These are phyloP conservation scores for Annona cherimola DNA, from an alignment of 164 flowering plant species.

Conservation along the genomic window DNA sequence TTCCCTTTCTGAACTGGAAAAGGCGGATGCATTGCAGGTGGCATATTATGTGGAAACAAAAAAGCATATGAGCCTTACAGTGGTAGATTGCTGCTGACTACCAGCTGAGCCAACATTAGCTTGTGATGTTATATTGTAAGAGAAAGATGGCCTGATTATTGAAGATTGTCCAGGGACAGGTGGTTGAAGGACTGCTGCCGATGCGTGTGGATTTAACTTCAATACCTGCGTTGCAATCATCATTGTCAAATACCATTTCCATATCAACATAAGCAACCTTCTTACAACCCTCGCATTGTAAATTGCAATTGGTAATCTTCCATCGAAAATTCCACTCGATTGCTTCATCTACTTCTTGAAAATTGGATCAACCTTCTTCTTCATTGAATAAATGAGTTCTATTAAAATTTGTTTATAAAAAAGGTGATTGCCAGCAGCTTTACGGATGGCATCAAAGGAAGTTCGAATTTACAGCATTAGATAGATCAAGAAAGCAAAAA, in stretches of 20 bases:
- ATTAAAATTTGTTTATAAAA: too few relatives aligned
- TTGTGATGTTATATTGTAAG: slow-evolving; percentile 26
- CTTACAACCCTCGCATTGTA: too few relatives aligned
- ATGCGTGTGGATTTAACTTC: slow-evolving; percentile 13
- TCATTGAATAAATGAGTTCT: too few relatives aligned
- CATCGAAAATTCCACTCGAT: too few relatives aligned
- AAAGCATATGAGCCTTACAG: slow-evolving; percentile 18
- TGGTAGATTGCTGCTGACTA: slow-evolving; percentile 17
- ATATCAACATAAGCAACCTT: too few relatives aligned
- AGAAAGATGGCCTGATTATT: slow-evolving; percentile 26
- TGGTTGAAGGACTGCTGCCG: slow-evolving; percentile 22
- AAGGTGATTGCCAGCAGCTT: too few relatives aligned
- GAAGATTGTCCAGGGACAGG: slow-evolving; percentile 24
- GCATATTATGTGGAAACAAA: slow-evolving; percentile 12
- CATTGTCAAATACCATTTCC: neutral
- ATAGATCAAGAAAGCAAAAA: too few relatives aligned
- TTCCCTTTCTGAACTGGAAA: slow-evolving; percentile 15
- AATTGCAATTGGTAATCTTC: too few relatives aligned
- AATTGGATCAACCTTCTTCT: too few relatives aligned
- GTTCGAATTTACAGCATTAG: too few relatives aligned
- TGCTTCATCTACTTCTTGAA: too few relatives aligned
- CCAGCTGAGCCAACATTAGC: slow-evolving; percentile 19
- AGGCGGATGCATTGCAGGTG: slow-evolving; percentile 23
- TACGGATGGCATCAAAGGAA: too few relatives aligned
- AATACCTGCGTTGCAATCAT: slow-evolving; percentile 14